Base-by-base conservation (phyloP, 225 moss, liverwort and hornwort species). In the Physcomitrellopsis africana region DNA sequence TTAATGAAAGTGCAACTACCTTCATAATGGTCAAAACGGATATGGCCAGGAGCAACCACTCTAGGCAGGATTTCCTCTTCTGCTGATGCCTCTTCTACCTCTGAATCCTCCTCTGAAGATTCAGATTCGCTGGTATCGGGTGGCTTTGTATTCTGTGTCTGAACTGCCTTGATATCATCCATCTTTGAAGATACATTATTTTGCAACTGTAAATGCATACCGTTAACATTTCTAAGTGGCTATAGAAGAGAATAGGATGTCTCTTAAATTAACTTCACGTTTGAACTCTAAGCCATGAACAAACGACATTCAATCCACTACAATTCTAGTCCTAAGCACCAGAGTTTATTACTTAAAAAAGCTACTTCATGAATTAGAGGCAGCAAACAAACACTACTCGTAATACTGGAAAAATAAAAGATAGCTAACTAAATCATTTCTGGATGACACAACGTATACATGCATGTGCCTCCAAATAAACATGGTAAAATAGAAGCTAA, bases 41-140 rank as follows among this genome's bases (percentile, higher is more conserved):
- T 90, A 70, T 99, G 95, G 68, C 99, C 99, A 69, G 94, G 83
- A 59, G 88, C 83, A 79, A 90, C 90, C 56, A 95, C 81, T 46
- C 88, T 75, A 71, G 93, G 99, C 17, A 90, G 73, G 54, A 86
- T 72, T 78, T 94, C 94, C 60, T 94, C 94, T 71, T 87, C 89
- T 53, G 89, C 88, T 60, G 90, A 90, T 15, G 69, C 70, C 19
- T 88, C 88, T 18, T 78, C 74, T 14, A 23, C 80, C 70, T 75
- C 76, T 1, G 20, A 46, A 60, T 75, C 78, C 18, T 67, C 42
- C 69, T 82, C 80, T 44, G 80, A 82, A 20, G 77, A 49, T 71
- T 77, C 82, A 79, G 79, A 76, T 13, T 24, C 79, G 52, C 79
- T 76, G 18, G 53, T 47, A 68, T 62, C 59, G 22, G 47, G 58